Percentiles rank a stretch among this genome's conserved stretches.
Conservation (phyloP, 768 basidiomycete genomes). For the Stropharia rugosoannulata region DNA sequence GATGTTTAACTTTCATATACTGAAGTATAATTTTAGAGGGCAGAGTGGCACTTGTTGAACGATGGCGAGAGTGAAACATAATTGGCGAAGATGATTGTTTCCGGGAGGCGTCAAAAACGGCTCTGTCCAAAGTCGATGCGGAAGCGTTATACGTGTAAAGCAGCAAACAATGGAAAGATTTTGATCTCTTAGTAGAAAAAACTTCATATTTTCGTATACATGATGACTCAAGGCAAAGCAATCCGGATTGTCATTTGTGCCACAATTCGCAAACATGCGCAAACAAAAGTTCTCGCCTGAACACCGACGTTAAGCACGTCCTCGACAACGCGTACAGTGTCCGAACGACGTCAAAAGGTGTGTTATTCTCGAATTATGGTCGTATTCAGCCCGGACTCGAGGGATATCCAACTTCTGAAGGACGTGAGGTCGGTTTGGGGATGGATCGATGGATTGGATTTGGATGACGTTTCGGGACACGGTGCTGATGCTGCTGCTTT, state of each 20-base stretch:
- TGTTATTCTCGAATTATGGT: not conserved
- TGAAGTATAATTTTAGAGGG: no score
- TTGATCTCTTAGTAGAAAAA: no score
- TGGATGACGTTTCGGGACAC: conserved; percentile 10
- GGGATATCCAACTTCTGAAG: not conserved
- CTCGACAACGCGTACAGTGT: conserved; percentile 12
- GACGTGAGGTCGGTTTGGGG: conserved; percentile 3
- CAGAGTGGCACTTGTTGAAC: no score
- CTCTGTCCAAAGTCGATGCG: no score
- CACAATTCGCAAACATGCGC: conserved; percentile 6
- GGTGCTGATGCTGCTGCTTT: conserved; percentile 6
- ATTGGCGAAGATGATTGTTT: no score
- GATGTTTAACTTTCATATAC: no score
- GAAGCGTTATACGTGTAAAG: no score
- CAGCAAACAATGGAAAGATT: no score
- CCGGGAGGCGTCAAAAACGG: no score
- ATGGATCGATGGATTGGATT: conserved; percentile 8
- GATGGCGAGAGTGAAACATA: no score
- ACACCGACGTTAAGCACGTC: conserved; percentile 8
- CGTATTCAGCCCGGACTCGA: not conserved
- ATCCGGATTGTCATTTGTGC: not conserved
- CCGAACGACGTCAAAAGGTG: conserved; percentile 10
- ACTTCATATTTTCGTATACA: no score
- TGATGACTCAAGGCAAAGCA: no score
- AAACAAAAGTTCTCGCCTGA: conserved; percentile 7